Evolutionary conservation across 1,284 basidiomycete genomes (phyloP), one percentile per base, ranked within the genome.

Genomic region (Apiotrichum laibachii): DNA sequence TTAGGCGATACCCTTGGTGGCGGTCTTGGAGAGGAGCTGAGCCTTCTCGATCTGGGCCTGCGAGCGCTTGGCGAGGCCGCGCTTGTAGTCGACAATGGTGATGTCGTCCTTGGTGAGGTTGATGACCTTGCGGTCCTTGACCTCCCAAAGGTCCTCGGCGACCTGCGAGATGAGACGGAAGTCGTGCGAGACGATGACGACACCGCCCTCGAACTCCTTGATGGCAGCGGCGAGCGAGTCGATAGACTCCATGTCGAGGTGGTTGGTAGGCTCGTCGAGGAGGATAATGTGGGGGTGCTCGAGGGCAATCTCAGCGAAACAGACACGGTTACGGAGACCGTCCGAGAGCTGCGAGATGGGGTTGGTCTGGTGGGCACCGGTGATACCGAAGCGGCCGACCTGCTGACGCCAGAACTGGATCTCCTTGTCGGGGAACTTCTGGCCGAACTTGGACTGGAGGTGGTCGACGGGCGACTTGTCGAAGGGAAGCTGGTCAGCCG

Each of bases 111-210:
- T 93, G 34, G 92, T 90, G 65, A 99, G 80, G 81, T 98, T 97
- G 78, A 86, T 85, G 77, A 99, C 94, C 77, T 90, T 92, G 79
- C 88, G 88, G 78, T 93, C 85, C 77, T 92, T 92, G 61, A 99
- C 95, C 80, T 99, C 95, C 95, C 95, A 99, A 13, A 99, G 85
- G 77, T 98, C 94, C 76, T 98, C 88, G 55, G 92, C 93, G 49
- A 96, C 92, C 80, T 96, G 93, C 55, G 88, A 89, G 77, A 95
- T 95, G 64, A 95, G 85, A 72, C 91, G 88, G 88, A 96, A 96
- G 79, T 96, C 92, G 82, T 96, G 93, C 49, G 92, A 95, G 64
- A 96, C 92, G 72, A 96, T 95, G 63, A 96, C 95, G 53, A 98
- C 96, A 76, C 95, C 95, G 62, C 96, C 95, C 73, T 92, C 88